phyloP scores from a whole-genome alignment of 2,329 filamentous ascomycete species.

The Venturia carpophila region DNA sequence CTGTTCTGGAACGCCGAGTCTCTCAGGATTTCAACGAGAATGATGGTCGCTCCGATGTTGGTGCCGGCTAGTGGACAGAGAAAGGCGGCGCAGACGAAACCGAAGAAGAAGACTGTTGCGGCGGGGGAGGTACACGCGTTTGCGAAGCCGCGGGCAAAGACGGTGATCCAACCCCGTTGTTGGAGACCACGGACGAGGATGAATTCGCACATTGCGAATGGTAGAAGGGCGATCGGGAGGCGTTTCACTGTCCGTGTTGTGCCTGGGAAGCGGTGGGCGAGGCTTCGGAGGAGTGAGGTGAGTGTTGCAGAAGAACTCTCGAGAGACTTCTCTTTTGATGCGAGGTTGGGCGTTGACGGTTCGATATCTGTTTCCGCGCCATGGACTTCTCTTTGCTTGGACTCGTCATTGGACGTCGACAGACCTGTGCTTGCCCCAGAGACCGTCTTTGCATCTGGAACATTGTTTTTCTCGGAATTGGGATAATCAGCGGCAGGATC shows the following conservation, averaged over 20 bases:
- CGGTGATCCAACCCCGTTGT: conserved; percentile 7
- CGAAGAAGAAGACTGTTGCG: conserved; percentile 8
- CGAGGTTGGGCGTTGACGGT: not conserved
- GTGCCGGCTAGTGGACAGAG: conserved; percentile 1
- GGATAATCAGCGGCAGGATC: not conserved
- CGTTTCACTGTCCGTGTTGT: conserved; percentile 3
- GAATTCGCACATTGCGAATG: conserved; percentile 13
- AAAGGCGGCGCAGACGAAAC: conserved; percentile 5
- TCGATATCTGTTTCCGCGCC: not conserved
- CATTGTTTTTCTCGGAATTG: not conserved
- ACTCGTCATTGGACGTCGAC: not conserved
- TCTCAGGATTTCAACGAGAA: conserved; percentile 3
- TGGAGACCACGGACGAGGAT: conserved; percentile 7
- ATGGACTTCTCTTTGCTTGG: not conserved
- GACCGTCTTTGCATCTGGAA: not conserved
- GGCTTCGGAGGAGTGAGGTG: not conserved
- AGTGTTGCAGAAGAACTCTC: not conserved
- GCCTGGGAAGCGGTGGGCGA: not conserved
- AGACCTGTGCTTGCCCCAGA: not conserved
- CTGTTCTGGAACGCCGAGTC: not conserved
- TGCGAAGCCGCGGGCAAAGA: conserved; percentile 4
- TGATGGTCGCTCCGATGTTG: conserved; percentile 11
- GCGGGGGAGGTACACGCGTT: not conserved
- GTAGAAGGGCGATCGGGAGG: conserved; percentile 5
- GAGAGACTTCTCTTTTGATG: not conserved